Percentiles rank a stretch among this genome's conserved stretches.
These are phyloP conservation scores for Citrus glauca DNA, from an alignment of 345 rosid species.

Conservation along the genomic window DNA sequence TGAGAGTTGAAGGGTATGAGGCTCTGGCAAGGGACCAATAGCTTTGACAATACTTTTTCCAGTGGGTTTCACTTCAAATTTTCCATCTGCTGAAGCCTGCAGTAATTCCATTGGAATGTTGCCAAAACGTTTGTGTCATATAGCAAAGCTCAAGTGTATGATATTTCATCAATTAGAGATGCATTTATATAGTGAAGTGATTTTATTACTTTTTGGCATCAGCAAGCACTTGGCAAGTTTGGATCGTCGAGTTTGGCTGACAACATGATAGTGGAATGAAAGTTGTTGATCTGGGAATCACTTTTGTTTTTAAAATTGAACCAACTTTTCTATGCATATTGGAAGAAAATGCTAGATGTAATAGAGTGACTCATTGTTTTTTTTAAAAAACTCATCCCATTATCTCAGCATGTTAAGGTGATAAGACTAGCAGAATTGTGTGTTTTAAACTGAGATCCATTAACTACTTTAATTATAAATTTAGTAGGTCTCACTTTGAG, in stretches of 20 bases:
- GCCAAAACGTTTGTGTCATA: neutral
- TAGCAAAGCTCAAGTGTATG: neutral
- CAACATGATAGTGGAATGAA: conserved; percentile 16
- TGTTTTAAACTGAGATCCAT: too few relatives aligned
- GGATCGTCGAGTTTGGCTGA: conserved; percentile 22
- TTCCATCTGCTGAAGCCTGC: conserved; percentile 12
- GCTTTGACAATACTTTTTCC: conserved; percentile 37
- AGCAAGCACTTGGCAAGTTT: neutral
- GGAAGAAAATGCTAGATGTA: too few relatives aligned
- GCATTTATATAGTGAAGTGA: neutral
- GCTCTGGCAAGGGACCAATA: conserved; percentile 15
- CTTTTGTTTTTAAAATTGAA: neutral
- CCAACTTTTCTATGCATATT: neutral
- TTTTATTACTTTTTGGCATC: neutral
- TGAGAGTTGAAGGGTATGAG: conserved; percentile 46
- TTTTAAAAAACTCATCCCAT: too few relatives aligned
- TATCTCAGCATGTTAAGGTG: too few relatives aligned
- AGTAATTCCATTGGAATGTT: conserved; percentile 16
- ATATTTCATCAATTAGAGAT: neutral
- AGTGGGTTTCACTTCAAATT: conserved; percentile 39
- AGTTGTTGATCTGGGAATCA: neutral
- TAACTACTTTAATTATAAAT: too few relatives aligned
- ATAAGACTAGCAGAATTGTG: too few relatives aligned
- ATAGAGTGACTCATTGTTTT: too few relatives aligned
- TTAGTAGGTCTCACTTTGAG: too few relatives aligned